These are phyloP conservation scores for Xylaria cubensis DNA, from an alignment of 495 filamentous ascomycete genomes.

Conservation along the genomic window DNA sequence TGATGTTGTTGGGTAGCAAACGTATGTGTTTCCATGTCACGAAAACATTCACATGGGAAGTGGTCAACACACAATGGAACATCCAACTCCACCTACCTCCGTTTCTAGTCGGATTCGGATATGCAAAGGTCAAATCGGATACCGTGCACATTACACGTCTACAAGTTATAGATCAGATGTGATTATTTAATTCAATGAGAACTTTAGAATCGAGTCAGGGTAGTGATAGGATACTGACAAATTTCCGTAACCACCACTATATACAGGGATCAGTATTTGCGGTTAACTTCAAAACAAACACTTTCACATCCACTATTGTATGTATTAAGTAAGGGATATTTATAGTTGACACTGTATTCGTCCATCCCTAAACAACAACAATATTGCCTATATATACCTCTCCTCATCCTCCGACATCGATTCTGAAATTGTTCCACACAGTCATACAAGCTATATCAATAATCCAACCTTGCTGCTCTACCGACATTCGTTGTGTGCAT, in stretches of 20 bases:
- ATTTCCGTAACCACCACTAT: neutral
- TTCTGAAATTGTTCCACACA: neutral
- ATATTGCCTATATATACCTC: neutral
- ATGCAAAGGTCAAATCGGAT: neutral
- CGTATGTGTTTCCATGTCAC: neutral
- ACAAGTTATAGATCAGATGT: neutral
- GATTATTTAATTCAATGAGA: neutral
- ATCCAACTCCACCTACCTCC: neutral
- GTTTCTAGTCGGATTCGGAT: neutral
- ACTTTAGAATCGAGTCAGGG: neutral
- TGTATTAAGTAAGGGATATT: neutral
- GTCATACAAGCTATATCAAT: neutral
- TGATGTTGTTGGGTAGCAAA: neutral
- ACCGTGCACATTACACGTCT: neutral
- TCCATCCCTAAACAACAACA: neutral
- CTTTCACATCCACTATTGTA: neutral
- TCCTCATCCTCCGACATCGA: neutral
- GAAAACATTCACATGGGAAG: neutral
- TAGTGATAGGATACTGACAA: neutral
- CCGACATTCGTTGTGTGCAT: neutral
- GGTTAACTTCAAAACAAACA: neutral
- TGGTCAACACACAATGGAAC: neutral
- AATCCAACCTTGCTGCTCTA: no score
- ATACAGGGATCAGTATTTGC: neutral
- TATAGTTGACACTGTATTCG: no score